Base-by-base conservation (phyloP, 805 yeast genomes). In the Debaryomyces prosopidis region DNA sequence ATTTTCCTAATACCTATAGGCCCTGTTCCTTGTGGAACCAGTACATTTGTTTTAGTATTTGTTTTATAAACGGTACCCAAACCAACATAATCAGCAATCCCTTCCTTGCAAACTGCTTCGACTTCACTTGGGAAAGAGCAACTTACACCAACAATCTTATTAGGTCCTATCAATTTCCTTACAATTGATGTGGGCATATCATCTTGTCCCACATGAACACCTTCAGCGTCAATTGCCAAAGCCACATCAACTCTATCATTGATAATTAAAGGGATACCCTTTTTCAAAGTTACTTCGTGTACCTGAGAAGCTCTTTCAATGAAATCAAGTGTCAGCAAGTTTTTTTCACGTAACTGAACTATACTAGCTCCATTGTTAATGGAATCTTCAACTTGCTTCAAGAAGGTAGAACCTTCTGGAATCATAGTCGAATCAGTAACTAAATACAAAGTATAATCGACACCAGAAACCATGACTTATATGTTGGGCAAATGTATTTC, bases 121-220 rank as follows among this genome's bases (percentile, higher is more conserved):
- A 81, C 75, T 58, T 89, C 96, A 4, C 71, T 73, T 0, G 73
- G 73, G 27, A 75, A 72, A 6, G 85, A 77, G 19, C 89, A 85
- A 34, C 91, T 82, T 46, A 91, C 82, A 0, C 97, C 97, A 38
- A 90, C 60, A 47, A 90, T 82, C 65, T 85, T 89, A 45, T 80
- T 75, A 0, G 84, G 80, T 0, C 97, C 96, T 10, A 89, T 63
- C 27, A 89, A 57, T 54, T 69, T 58, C 31, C 97, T 66, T 1
- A 81, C 94, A 32, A 75, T 54, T 1, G 55, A 55, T 1, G 81
- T 81, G 9, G 78, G 76, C 88, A 90, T 87, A 59, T 90, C 97
- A 43, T 84, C 90, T 62, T 90, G 97, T 0, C 97, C 97, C 16
- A 90, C 88, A 68, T 90, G 97, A 7, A 91, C 85, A 30, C 96